Conservation (phyloP, 164 flowering plant genomes). For the Berberis thunbergii region DNA sequence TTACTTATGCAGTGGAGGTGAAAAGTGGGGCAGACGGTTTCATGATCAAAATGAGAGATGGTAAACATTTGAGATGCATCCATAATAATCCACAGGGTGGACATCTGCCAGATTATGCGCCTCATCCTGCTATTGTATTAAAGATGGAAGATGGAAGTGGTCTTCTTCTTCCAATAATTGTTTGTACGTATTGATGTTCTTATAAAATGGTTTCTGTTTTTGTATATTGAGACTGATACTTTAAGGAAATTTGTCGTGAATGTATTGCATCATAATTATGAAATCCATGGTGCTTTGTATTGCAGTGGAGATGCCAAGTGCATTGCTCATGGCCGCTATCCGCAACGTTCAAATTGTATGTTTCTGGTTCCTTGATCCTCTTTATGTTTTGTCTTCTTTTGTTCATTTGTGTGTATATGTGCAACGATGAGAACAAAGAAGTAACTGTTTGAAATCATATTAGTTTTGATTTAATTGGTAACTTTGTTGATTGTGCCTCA, state of each 20-base stretch:
- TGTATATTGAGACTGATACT: not conserved
- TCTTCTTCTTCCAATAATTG: slow-evolving; percentile 94
- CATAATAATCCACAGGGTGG: slow-evolving; percentile 96
- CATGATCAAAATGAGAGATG: slow-evolving; percentile 93
- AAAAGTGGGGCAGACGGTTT: slow-evolving; percentile 90
- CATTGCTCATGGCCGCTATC: slow-evolving; percentile 95
- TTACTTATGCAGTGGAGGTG: slow-evolving; percentile 68
- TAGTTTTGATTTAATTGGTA: not conserved
- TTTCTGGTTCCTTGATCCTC: not conserved
- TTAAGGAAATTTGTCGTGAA: too few relatives aligned
- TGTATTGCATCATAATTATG: too few relatives aligned
- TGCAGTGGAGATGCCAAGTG: slow-evolving; percentile 98
- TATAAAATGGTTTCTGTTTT: not conserved
- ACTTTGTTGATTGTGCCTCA: slow-evolving; percentile 18
- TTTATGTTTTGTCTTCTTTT: not conserved
- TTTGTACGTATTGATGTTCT: slow-evolving; percentile 52
- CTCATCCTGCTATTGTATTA: slow-evolving; percentile 94
- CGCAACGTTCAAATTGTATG: slow-evolving; percentile 95
- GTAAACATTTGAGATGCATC: slow-evolving; percentile 68
- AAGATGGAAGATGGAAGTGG: slow-evolving; percentile 99
- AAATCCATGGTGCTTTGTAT: slow-evolving; percentile 7
- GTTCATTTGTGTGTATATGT: not conserved
- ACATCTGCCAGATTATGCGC: slow-evolving; percentile 85
- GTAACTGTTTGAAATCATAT: too few relatives aligned
- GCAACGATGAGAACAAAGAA: too few relatives aligned